phyloP scores from a whole-genome alignment of 352 stramenopile genomes.

The Pythium coloratum region DNA sequence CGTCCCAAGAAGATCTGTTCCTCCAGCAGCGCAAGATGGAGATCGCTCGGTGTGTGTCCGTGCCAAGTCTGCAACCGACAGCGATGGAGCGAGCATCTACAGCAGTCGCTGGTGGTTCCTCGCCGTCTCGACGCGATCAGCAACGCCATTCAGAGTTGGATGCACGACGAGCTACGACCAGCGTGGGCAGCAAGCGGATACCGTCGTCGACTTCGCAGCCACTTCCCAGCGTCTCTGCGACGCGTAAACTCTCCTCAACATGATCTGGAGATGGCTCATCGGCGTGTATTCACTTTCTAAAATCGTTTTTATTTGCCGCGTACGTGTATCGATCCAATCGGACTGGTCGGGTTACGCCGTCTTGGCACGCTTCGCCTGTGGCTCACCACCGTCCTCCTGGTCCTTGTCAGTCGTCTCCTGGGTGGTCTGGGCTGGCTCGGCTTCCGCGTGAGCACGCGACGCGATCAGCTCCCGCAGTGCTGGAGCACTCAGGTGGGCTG shows the following conservation, averaged over 20 bases:
- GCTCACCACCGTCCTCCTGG: conserved; percentile 5
- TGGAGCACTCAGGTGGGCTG: conserved; percentile 36
- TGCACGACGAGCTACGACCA: conserved; percentile 22
- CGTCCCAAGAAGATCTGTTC: conserved; percentile 33
- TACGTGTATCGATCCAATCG: neutral
- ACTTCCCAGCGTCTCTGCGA: conserved; percentile 13
- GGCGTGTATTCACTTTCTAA: conserved; percentile 8
- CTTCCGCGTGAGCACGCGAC: conserved; percentile 23
- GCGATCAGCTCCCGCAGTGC: conserved; percentile 20
- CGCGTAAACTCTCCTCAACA: neutral
- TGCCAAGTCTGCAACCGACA: conserved; percentile 54
- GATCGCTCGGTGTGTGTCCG: conserved; percentile 51
- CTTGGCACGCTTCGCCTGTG: conserved; percentile 25
- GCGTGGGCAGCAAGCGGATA: conserved; percentile 16
- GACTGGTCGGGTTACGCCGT: neutral
- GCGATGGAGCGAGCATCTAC: conserved; percentile 53
- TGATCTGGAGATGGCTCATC: conserved; percentile 2
- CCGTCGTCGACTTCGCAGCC: neutral
- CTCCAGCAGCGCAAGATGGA: conserved; percentile 33
- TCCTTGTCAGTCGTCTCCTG: neutral
- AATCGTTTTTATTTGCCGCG: neutral
- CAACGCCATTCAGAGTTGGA: conserved; percentile 3
- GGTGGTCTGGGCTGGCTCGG: conserved; percentile 6
- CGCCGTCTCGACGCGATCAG: conserved; percentile 20
- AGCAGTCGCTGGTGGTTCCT: conserved; percentile 5